Evolutionary conservation across 495 filamentous ascomycete species (phyloP).

Genomic region (Hypoxylon lienhwacheense): DNA sequence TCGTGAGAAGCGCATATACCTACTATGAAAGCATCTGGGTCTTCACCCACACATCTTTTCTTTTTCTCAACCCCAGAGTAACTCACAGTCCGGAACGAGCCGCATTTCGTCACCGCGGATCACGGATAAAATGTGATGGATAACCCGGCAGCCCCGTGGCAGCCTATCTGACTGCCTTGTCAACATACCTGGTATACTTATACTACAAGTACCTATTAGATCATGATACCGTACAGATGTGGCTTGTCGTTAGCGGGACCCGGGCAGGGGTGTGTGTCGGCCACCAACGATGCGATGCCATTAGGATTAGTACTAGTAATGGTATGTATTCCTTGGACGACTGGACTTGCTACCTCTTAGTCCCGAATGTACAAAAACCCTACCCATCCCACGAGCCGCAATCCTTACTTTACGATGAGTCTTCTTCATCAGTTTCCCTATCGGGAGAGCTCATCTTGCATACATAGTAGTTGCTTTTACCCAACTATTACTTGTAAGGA

Average conservation of each 20-base stretch:
- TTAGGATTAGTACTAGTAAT: no score
- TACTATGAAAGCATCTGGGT: no score
- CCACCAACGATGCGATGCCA: constrained; percentile 1
- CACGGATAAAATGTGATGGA: no score
- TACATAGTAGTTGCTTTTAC: background rate
- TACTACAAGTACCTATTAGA: no score
- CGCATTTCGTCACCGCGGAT: no score
- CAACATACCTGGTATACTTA: no score
- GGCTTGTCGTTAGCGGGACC: constrained; percentile 7
- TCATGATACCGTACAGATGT: no score
- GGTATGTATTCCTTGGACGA: background rate
- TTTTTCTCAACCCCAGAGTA: no score
- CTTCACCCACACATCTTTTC: no score
- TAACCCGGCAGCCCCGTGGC: background rate
- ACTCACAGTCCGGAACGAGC: no score
- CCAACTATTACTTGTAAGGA: no score
- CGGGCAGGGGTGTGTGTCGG: constrained; percentile 7
- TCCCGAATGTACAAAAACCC: constrained; percentile 27
- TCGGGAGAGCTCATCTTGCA: background rate
- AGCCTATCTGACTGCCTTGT: constrained; percentile 32
- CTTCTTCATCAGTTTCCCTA: constrained; percentile 5
- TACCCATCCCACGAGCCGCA: constrained; percentile 24
- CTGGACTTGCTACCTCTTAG: constrained; percentile 1
- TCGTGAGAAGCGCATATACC: no score
- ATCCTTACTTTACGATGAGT: constrained; percentile 18